Evolutionary conservation across 352 stramenopile genomes (phyloP).

Genomic region (Phytophthora tubulina): DNA sequence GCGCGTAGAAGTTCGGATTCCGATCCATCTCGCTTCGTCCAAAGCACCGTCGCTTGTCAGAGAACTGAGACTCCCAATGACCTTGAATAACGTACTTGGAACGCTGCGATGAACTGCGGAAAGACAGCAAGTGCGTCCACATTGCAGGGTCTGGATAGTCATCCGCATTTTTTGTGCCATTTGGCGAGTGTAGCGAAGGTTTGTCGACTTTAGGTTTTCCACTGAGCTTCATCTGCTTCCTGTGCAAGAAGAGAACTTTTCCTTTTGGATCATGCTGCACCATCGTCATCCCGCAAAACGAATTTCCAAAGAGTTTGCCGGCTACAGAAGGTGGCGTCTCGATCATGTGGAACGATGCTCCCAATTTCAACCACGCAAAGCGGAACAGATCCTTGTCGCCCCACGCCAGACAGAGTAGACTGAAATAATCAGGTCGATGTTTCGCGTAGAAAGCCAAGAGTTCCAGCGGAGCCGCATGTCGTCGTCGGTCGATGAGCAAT

Average conservation of each 20-base stretch:
- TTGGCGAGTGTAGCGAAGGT: neutral
- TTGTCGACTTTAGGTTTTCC: neutral
- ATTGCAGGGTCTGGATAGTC: slow-evolving; percentile 47
- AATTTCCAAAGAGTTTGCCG: slow-evolving; percentile 25
- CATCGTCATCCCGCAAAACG: slow-evolving; percentile 57
- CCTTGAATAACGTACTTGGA: slow-evolving; percentile 56
- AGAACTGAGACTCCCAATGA: slow-evolving; percentile 37
- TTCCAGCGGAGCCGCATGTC: slow-evolving; percentile 8
- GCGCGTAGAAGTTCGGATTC: neutral
- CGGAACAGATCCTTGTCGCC: slow-evolving; percentile 82
- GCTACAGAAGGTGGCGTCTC: slow-evolving; percentile 34
- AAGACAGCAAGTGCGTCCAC: slow-evolving; percentile 66
- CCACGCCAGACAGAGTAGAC: neutral
- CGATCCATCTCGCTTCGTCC: slow-evolving; percentile 31
- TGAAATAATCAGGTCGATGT: neutral
- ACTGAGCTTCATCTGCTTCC: slow-evolving; percentile 47
- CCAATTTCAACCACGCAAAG: slow-evolving; percentile 72
- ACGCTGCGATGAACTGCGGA: slow-evolving; percentile 46
- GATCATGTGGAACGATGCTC: slow-evolving; percentile 35
- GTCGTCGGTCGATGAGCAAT: slow-evolving; percentile 30
- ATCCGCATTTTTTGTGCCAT: neutral
- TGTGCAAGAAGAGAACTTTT: slow-evolving; percentile 50
- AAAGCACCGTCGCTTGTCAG: slow-evolving; percentile 56
- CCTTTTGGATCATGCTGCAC: slow-evolving; percentile 42
- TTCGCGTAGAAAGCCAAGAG: neutral